Evolutionary conservation across 2,329 filamentous ascomycete species (phyloP).

Genomic region (Arachnopeziza araneosa): DNA sequence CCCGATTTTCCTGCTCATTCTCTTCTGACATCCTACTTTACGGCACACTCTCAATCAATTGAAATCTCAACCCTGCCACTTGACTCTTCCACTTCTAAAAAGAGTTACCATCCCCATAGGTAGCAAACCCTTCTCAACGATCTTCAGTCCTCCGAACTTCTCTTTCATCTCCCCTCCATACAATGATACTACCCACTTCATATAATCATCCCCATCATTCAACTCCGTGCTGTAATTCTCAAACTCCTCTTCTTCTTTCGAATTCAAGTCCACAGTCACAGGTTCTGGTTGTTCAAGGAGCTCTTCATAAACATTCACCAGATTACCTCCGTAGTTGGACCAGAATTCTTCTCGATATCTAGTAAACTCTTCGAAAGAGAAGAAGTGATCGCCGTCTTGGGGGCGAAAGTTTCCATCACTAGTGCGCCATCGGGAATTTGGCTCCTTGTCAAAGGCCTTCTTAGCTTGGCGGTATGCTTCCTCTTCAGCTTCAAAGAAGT

Average conservation of each 20-base stretch:
- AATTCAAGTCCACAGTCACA: slow-evolving; percentile 21
- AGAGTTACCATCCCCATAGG: slow-evolving; percentile 37
- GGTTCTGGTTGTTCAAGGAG: slow-evolving; percentile 28
- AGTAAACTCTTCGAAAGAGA: slow-evolving; percentile 36
- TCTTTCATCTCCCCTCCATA: slow-evolving; percentile 36
- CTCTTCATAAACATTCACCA: slow-evolving; percentile 23
- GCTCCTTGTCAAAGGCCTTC: slow-evolving; percentile 27
- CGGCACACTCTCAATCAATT: too few relatives aligned
- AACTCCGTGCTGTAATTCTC: background rate
- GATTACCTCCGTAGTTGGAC: slow-evolving; percentile 14
- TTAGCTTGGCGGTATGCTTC: slow-evolving; percentile 32
- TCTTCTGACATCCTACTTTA: too few relatives aligned
- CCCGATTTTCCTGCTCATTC: too few relatives aligned
- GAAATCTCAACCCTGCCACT: slow-evolving; percentile 32
- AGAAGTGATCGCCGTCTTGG: slow-evolving; percentile 25
- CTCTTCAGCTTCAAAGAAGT: slow-evolving; percentile 30
- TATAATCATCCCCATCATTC: slow-evolving; percentile 25
- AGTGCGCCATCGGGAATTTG: slow-evolving; percentile 9
- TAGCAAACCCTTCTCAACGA: slow-evolving; percentile 36
- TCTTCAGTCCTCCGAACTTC: slow-evolving; percentile 35
- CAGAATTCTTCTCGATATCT: slow-evolving; percentile 32
- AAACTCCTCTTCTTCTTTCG: slow-evolving; percentile 1
- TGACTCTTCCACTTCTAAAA: slow-evolving; percentile 33
- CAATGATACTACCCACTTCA: slow-evolving; percentile 35
- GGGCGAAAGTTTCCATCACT: slow-evolving; percentile 8